Evolutionary conservation across 177 flowering plant species (phyloP).

Genomic region (Vitis hybrid): DNA sequence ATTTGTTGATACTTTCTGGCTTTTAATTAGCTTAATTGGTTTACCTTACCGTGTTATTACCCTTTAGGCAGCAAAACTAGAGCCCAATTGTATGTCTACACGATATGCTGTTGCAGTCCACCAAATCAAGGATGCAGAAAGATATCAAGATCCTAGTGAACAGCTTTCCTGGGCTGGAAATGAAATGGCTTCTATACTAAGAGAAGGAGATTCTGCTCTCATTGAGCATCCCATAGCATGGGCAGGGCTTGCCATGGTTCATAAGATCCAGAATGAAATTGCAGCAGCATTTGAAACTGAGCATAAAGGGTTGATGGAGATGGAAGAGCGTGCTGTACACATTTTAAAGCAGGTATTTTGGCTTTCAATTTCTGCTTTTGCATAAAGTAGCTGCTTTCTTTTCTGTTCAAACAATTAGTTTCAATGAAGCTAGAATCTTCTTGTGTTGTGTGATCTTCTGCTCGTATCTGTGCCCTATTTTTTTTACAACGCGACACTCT

Average conservation of each 20-base stretch:
- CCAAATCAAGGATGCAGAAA: constrained; percentile 86
- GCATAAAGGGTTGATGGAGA: constrained; percentile 54
- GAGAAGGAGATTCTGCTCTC: constrained; percentile 73
- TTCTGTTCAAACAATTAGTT: background rate
- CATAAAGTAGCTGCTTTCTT: background rate
- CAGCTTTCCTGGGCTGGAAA: constrained; percentile 93
- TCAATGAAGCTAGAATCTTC: background rate
- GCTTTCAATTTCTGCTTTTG: background rate
- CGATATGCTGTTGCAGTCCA: constrained; percentile 87
- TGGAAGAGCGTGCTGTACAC: constrained; percentile 71
- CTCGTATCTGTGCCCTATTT: background rate
- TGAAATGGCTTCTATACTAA: constrained; percentile 94
- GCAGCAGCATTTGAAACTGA: constrained; percentile 64
- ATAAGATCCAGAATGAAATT: constrained; percentile 89
- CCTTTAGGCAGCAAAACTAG: constrained; percentile 80
- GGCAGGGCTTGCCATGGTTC: constrained; percentile 94
- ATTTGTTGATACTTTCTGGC: background rate
- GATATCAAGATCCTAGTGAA: constrained; percentile 79
- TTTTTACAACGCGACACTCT: background rate
- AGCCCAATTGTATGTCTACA: constrained; percentile 81
- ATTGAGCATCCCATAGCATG: constrained; percentile 76
- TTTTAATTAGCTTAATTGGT: constrained; percentile 1
- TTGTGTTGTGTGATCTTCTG: background rate
- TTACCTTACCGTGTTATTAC: background rate
- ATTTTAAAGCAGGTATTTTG: constrained; percentile 75